These are phyloP conservation scores for Emiliania huxleyi DNA, from an alignment of 78 protist species.

Conservation along the genomic window DNA sequence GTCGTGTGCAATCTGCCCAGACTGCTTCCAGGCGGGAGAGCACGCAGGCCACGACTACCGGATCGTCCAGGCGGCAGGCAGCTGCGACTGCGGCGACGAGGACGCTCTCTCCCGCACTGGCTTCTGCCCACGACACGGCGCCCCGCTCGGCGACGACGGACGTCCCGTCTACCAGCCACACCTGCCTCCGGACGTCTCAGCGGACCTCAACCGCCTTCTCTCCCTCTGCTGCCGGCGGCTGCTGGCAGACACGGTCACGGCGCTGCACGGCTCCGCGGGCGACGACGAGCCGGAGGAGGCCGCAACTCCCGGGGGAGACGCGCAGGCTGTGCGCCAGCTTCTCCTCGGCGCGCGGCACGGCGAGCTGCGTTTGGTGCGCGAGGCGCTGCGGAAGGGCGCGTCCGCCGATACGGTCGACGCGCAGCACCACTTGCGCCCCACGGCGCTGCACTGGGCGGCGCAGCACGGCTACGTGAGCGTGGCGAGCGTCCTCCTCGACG, in stretches of 20 bases:
- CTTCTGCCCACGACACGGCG: neutral
- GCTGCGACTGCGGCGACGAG: constrained; percentile 19
- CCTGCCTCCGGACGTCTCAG: neutral
- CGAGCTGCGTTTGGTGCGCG: neutral
- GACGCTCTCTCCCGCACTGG: neutral
- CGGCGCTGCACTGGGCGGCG: constrained; percentile 16
- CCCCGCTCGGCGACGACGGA: neutral
- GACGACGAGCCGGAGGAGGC: neutral
- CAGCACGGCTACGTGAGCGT: neutral
- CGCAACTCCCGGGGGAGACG: neutral
- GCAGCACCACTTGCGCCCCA: neutral
- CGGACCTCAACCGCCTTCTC: neutral
- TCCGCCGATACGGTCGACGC: neutral
- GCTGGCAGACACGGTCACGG: neutral
- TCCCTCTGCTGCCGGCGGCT: neutral
- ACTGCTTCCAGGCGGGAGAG: neutral
- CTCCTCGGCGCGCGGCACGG: neutral
- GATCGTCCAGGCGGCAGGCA: neutral
- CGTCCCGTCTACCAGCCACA: neutral
- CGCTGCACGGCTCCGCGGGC: neutral
- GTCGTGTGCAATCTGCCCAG: neutral
- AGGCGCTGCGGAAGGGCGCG: neutral
- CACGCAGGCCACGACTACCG: constrained; percentile 30
- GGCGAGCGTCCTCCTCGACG: neutral
- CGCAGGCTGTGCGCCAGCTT: neutral